These are phyloP conservation scores for Carallia pectinifolia DNA, from an alignment of 345 rosid species.

Conservation along the genomic window DNA sequence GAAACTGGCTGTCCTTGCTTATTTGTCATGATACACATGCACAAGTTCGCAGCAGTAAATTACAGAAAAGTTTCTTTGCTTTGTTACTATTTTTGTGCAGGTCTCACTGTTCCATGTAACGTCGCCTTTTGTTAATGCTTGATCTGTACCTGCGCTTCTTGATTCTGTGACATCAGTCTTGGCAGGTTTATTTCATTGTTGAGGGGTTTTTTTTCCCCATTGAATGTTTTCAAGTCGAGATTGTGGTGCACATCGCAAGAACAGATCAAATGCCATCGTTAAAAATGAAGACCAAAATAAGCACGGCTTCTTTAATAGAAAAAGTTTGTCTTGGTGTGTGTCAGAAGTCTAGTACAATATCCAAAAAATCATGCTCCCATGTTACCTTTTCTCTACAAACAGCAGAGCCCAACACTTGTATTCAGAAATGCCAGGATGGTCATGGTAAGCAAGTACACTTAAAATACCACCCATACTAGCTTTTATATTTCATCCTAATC, in stretches of 20 bases:
- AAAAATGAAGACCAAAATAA: slow-evolving; percentile 58
- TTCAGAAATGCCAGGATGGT: slow-evolving; percentile 33
- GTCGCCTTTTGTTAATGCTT: neutral
- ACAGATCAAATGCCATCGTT: slow-evolving; percentile 69
- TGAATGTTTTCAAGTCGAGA: slow-evolving; percentile 44
- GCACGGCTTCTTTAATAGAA: slow-evolving; percentile 43
- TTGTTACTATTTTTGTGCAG: slow-evolving; percentile 2
- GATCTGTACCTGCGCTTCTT: slow-evolving; percentile 11
- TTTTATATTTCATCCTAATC: neutral
- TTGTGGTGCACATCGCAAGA: slow-evolving; percentile 28
- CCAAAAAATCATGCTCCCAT: slow-evolving; percentile 44
- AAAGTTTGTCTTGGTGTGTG: slow-evolving; percentile 51
- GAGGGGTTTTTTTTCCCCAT: slow-evolving; percentile 36
- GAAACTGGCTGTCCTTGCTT: neutral
- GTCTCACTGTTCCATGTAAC: neutral
- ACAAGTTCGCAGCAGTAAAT: neutral
- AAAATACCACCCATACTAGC: neutral
- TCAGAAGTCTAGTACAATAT: slow-evolving; percentile 48
- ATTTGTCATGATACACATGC: neutral
- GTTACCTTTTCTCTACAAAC: slow-evolving; percentile 31
- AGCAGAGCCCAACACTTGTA: slow-evolving; percentile 30
- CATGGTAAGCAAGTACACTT: slow-evolving; percentile 28
- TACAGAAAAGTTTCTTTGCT: neutral
- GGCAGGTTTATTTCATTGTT: slow-evolving; percentile 34
- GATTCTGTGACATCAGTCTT: slow-evolving; percentile 31